These are phyloP conservation scores for Flaveria sonorensis DNA, from an alignment of 129 eudicot genomes.

Conservation along the genomic window DNA sequence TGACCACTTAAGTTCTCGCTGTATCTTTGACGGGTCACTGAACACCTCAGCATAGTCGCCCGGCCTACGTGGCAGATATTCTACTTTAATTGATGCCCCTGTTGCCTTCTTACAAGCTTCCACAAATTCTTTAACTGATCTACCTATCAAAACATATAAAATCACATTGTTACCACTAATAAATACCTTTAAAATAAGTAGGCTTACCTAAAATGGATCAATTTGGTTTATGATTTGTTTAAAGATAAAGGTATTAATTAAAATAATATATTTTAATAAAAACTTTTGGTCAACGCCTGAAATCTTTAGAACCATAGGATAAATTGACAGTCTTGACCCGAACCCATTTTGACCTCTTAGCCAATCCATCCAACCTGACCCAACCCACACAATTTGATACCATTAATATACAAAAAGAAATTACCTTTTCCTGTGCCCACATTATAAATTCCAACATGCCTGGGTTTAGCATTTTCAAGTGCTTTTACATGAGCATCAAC, in stretches of 20 bases:
- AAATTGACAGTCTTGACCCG: not conserved
- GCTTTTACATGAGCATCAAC: slow-evolving; percentile 97
- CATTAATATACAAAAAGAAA: not conserved
- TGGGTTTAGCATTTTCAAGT: slow-evolving; percentile 68
- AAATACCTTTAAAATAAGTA: not conserved
- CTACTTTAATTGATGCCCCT: slow-evolving; percentile 67
- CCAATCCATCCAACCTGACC: slow-evolving; percentile 8
- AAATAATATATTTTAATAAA: not conserved
- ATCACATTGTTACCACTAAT: not conserved
- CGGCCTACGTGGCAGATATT: slow-evolving; percentile 71
- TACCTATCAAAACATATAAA: slow-evolving; percentile 42
- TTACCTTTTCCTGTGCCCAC: slow-evolving; percentile 89
- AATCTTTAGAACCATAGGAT: not conserved
- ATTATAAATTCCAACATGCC: slow-evolving; percentile 78
- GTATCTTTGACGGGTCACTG: slow-evolving; percentile 74
- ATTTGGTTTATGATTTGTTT: slow-evolving; percentile 18
- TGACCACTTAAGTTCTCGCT: slow-evolving; percentile 62
- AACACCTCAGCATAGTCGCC: slow-evolving; percentile 88
- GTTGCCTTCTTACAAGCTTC: slow-evolving; percentile 92
- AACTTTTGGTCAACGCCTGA: not conserved
- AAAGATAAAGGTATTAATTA: not conserved
- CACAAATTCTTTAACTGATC: slow-evolving; percentile 86
- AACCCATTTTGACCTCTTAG: not conserved
- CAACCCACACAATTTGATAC: not conserved
- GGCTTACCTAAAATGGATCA: not conserved